phyloP scores from a whole-genome alignment of 2,329 filamentous ascomycete genomes.

The Macroventuria anomochaeta region DNA sequence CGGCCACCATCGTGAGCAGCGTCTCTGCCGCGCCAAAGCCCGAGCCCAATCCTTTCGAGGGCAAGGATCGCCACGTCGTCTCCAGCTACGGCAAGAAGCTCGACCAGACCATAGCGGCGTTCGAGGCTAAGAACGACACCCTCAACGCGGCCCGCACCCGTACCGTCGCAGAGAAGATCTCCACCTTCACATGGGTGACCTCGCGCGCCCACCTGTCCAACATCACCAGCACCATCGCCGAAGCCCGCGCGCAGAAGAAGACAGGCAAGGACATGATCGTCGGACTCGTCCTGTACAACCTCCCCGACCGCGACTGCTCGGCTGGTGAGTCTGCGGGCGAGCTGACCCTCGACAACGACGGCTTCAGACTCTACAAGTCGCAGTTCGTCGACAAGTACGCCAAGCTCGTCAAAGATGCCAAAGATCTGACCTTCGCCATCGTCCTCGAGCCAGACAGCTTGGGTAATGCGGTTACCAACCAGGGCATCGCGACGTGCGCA shows the following conservation, averaged over 20 bases:
- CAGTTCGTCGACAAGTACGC: constrained; percentile 39
- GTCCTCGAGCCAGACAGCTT: constrained; percentile 39
- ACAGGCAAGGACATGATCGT: constrained; percentile 30
- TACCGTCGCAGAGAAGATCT: constrained; percentile 35
- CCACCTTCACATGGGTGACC: constrained; percentile 38
- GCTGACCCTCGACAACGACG: constrained; percentile 69
- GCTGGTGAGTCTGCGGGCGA: constrained; percentile 81
- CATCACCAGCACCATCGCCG: constrained; percentile 30
- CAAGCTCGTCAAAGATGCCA: constrained; percentile 30
- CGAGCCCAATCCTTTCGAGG: constrained; percentile 30
- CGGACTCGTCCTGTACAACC: constrained; percentile 77
- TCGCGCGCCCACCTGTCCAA: constrained; percentile 27
- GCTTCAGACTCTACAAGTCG: constrained; percentile 35
- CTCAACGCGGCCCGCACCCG: constrained; percentile 37
- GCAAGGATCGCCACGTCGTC: constrained; percentile 34
- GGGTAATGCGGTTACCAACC: constrained; percentile 40
- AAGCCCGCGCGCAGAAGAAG: constrained; percentile 31
- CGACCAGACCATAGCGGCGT: constrained; percentile 33
- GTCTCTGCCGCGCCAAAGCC: constrained; percentile 26
- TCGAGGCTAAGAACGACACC: constrained; percentile 30
- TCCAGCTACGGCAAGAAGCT: constrained; percentile 35
- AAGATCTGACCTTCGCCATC: constrained; percentile 38
- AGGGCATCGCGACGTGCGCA: constrained; percentile 30
- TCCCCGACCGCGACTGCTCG: constrained; percentile 90
- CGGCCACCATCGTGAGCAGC: constrained; percentile 26